Conservation (phyloP, 176 grass and related monocot genomes). For the Bolboschoenus planiculmis region DNA sequence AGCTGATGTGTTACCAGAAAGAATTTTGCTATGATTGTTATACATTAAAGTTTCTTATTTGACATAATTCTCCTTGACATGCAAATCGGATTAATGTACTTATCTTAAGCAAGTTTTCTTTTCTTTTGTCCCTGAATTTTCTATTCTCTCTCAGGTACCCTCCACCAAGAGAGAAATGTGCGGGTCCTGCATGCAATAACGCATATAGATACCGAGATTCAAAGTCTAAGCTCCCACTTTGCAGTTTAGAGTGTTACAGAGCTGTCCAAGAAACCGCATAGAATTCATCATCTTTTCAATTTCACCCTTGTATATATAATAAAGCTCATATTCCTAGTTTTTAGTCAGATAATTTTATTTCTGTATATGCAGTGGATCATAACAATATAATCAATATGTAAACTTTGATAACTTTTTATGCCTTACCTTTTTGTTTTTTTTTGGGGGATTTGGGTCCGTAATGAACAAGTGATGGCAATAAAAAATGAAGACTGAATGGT, state of each 20-base stretch:
- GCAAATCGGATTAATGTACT: conserved; percentile 2
- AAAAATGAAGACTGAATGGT: neutral
- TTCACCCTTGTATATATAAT: neutral
- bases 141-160: conserved; percentile 63
- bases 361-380: neutral
- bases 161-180: conserved; percentile 93
- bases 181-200: conserved; percentile 63
- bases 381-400: neutral
- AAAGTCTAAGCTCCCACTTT: conserved; percentile 76
- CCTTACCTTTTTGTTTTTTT: neutral
- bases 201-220: conserved; percentile 90
- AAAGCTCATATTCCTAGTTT: neutral
- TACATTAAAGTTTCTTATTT: neutral
- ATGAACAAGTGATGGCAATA: conserved; percentile 1
- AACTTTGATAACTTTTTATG: neutral
- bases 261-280: conserved; percentile 50
- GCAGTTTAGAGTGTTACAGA: conserved; percentile 88
- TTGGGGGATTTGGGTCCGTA: neutral
- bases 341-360: neutral
- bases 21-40: neutral
- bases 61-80: neutral
- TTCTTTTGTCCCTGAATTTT: neutral
- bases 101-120: neutral
- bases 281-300: neutral
- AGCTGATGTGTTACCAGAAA: neutral